Evolutionary conservation across 441 rosid genomes (phyloP).

Genomic region (Populus hybrid): DNA sequence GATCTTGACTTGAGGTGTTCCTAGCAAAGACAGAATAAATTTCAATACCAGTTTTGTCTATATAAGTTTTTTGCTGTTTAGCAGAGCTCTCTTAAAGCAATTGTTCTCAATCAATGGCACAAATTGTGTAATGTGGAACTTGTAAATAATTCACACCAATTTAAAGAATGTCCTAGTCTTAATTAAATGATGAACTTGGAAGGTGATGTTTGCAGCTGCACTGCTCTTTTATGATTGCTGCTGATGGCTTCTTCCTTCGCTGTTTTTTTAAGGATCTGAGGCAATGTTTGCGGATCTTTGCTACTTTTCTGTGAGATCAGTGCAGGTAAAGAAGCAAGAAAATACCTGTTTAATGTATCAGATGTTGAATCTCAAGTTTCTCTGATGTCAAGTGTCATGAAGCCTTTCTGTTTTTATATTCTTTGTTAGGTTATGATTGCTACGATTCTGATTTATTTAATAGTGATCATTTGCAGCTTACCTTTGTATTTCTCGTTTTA

Average conservation of each 20-base stretch:
- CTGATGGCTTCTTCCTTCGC: constrained; percentile 9
- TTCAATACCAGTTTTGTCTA: neutral
- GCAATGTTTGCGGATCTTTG: constrained; percentile 99
- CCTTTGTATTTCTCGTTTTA: constrained; percentile 88
- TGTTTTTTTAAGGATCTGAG: constrained; percentile 68
- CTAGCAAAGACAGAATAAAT: neutral
- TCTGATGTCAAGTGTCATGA: constrained; percentile 1
- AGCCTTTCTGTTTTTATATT: constrained; percentile 2
- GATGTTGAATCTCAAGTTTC: neutral
- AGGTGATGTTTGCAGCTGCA: neutral
- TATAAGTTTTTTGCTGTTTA: neutral
- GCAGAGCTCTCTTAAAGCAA: neutral
- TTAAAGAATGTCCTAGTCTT: neutral
- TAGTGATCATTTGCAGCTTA: constrained; percentile 75
- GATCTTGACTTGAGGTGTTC: neutral
- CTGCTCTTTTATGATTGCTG: constrained; percentile 5
- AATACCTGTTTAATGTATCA: constrained; percentile 15
- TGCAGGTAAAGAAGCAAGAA: constrained; percentile 62
- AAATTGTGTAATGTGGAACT: neutral
- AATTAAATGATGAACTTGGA: neutral
- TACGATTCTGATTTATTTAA: constrained; percentile 33
- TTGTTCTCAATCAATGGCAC: neutral
- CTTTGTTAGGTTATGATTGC: constrained; percentile 14
- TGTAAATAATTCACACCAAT: neutral
- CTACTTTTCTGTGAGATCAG: constrained; percentile 90